Conservation (phyloP, 768 basidiomycete species). For the Boletellus emodensis region DNA sequence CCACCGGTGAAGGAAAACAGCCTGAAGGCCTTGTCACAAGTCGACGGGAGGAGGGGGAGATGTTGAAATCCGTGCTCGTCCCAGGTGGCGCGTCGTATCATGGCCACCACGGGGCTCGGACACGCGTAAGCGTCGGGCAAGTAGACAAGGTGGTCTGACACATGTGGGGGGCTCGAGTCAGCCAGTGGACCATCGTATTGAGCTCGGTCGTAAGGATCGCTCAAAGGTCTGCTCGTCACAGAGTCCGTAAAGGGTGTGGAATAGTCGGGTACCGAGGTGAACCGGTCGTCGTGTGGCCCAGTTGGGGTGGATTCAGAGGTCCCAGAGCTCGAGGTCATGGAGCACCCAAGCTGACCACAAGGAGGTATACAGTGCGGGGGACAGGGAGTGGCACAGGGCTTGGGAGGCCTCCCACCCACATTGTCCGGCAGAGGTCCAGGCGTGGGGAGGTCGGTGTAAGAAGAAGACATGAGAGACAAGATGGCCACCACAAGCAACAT, state of each 20-base stretch:
- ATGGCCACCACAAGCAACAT: background rate
- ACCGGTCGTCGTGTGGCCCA: background rate
- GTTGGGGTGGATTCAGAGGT: no score
- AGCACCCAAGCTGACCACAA: no score
- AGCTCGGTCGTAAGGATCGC: background rate
- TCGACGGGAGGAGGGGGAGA: background rate
- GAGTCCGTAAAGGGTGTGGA: background rate
- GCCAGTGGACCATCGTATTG: background rate
- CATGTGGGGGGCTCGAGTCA: background rate
- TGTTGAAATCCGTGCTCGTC: background rate
- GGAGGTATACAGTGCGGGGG: conserved; percentile 10
- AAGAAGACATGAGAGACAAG: background rate
- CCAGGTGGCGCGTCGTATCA: conserved; percentile 8
- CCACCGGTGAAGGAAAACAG: conserved; percentile 9
- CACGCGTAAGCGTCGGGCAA: background rate
- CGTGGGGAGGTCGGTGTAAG: conserved; percentile 7
- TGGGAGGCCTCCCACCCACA: no score
- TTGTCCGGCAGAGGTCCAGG: background rate
- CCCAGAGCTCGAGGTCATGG: no score
- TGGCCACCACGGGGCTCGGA: conserved; percentile 13
- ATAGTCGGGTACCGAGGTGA: background rate
- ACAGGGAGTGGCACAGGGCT: conserved; percentile 5
- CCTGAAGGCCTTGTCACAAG: background rate
- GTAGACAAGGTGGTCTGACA: conserved; percentile 4
- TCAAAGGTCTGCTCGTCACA: background rate